Evolutionary conservation across 73 alveolate species (phyloP), one percentile per base, ranked within the genome.

Genomic region (Paramecium primaurelia): DNA sequence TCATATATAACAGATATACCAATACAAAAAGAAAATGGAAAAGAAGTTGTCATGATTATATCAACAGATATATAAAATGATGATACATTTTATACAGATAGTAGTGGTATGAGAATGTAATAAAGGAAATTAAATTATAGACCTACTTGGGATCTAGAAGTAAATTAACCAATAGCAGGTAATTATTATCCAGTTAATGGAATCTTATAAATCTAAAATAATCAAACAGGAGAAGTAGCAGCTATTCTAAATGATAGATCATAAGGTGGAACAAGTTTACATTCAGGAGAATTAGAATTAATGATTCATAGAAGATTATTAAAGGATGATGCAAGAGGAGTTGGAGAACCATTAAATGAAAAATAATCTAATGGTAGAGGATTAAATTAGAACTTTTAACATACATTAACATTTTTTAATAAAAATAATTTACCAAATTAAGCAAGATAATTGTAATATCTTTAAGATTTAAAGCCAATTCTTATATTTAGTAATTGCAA

Each of bases 101-200:
- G 98, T 40, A 96, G 92, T 92, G 99, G 99, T 0, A 92, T 95
- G 59, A 96, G 88, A 54, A 86, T 93, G 96, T 93, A 95, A 69
- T 71, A 94, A 96, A 91, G 99, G 80, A 59, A 71, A 25, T 94
- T 96, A 12, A 95, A 96, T 94, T 92, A 59, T 93, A 92, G 99
- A 85, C 95, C 95, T 58, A 86, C 99, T 8, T 96, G 98, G 97
- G 91, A 95, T 32, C 58, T 92, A 25, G 71, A 69, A 42, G 92
- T 89, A 1, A 75, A 92, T 22, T 95, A 97, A 84, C 96, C 96
- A 30, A 93, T 97, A 36, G 86, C 99, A 3, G 96, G 98, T 26
- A 98, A 98, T 94, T 98, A 92, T 95, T 98, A 97, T 93, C 99
- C 99, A 6, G 93, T 98, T n/a, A 92, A 96, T 73, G 92, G 97